Evolutionary conservation across 2,329 filamentous ascomycete species (phyloP).

Genomic region (Pochonia chlamydosporia): DNA sequence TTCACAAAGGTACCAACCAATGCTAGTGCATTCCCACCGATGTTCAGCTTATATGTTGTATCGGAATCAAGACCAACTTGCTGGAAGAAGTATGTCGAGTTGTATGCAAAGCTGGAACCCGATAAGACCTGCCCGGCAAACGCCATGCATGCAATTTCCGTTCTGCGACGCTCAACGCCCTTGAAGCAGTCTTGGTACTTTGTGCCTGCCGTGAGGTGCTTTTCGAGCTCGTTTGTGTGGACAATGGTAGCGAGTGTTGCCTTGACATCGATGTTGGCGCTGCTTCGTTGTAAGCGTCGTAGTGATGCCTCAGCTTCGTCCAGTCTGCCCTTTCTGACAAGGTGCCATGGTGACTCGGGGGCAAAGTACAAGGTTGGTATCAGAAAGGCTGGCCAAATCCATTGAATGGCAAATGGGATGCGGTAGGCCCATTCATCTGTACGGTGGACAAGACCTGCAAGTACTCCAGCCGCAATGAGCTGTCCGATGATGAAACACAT

Average conservation of each 20-base stretch:
- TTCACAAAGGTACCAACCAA: conserved; percentile 37
- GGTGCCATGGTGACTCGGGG: conserved; percentile 39
- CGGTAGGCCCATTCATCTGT: conserved; percentile 37
- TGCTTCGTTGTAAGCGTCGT: conserved; percentile 13
- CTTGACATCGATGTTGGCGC: conserved; percentile 16
- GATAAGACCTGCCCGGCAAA: conserved; percentile 15
- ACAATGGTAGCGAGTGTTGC: conserved; percentile 1
- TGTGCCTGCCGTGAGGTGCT: conserved; percentile 27
- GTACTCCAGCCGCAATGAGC: conserved; percentile 31
- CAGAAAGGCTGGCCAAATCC: conserved; percentile 40
- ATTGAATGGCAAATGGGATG: conserved; percentile 43
- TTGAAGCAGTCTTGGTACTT: conserved; percentile 39
- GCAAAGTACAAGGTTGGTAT: conserved; percentile 30
- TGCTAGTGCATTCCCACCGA: conserved; percentile 34
- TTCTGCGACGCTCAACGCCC: conserved; percentile 32
- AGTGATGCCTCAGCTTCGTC: conserved; percentile 27
- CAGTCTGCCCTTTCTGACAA: conserved; percentile 27
- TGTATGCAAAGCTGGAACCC: conserved; percentile 24
- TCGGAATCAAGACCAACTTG: conserved; percentile 25
- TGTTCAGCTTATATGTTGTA: conserved; percentile 28
- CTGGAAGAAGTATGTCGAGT: conserved; percentile 33
- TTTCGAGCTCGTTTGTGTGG: conserved; percentile 28
- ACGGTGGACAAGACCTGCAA: conserved; percentile 20
- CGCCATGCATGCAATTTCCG: conserved; percentile 28
- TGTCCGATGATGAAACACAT: conserved; percentile 43